Percentiles rank a stretch among this genome's conserved stretches.
These are phyloP conservation scores for Primulina huaijiensis DNA, from an alignment of 257 asterid species.

Conservation along the genomic window DNA sequence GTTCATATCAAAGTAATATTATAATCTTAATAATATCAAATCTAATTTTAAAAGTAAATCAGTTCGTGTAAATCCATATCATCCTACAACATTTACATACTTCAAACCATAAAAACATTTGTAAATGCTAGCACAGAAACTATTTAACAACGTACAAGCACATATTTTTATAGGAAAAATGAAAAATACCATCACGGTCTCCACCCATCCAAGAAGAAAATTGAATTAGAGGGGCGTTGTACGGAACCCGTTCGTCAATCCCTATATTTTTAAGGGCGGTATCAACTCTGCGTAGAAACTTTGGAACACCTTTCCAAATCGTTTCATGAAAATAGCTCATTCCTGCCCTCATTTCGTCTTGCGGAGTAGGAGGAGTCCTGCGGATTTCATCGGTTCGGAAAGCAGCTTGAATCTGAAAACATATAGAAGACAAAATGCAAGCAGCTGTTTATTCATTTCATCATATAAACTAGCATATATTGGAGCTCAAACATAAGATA, in stretches of 20 bases:
- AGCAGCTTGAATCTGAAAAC: constrained; percentile 54
- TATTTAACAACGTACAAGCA: not conserved
- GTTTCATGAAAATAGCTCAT: constrained; percentile 61
- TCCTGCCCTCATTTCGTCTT: constrained; percentile 65
- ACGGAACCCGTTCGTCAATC: constrained; percentile 53
- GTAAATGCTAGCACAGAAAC: not conserved
- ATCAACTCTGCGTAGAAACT: constrained; percentile 55
- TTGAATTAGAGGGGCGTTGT: constrained; percentile 56
- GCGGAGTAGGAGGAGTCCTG: constrained; percentile 51
- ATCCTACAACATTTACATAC: not conserved
- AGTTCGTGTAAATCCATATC: not conserved
- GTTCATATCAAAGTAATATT: not conserved
- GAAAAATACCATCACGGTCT: constrained; percentile 50
- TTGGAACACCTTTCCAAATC: constrained; percentile 57
- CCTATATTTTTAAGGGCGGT: constrained; percentile 57
- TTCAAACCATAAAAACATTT: not conserved
- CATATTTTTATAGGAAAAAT: not conserved
- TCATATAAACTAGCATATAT: not conserved
- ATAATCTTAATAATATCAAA: too few relatives aligned
- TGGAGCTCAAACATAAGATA: constrained; percentile 2
- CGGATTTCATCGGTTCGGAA: constrained; percentile 60
- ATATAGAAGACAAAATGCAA: not conserved
- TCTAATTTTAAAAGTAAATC: not conserved
- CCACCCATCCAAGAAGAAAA: constrained; percentile 68
- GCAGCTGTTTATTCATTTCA: not conserved